Conservation (phyloP, 2,329 filamentous ascomycete genomes). For the Pleurostoma richardsiae region DNA sequence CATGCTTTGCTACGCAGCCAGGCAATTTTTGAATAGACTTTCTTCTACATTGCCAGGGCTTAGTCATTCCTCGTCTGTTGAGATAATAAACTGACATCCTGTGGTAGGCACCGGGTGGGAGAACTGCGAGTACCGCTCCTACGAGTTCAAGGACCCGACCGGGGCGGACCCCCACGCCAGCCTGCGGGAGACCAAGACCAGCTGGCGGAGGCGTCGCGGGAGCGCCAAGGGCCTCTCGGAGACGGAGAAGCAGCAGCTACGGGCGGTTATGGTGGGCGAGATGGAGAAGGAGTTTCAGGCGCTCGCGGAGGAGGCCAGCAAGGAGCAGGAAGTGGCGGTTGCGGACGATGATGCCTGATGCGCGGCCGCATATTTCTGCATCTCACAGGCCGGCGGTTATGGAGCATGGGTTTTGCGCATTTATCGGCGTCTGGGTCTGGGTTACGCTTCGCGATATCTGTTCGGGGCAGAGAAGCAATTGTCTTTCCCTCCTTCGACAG, state of each 20-base stretch:
- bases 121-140: constrained; percentile 70
- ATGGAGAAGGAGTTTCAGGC: constrained; percentile 21
- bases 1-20: no score
- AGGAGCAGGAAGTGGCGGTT: no score
- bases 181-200: constrained; percentile 42
- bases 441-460: no score
- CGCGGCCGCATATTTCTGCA: no score
- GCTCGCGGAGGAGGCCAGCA: background rate
- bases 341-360: no score
- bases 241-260: constrained; percentile 41
- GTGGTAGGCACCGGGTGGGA: constrained; percentile 64
- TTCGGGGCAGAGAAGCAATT: no score
- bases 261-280: constrained; percentile 26
- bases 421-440: no score
- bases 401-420: no score
- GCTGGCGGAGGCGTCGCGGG: constrained; percentile 39
- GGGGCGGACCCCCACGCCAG: constrained; percentile 42
- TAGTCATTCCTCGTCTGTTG: background rate
- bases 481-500: no score
- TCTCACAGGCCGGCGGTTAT: no score
- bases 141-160: constrained; percentile 51
- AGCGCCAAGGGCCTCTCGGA: constrained; percentile 31
- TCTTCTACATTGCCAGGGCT: background rate
- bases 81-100: background rate
- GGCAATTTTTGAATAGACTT: background rate